Evolutionary conservation across 345 rosid genomes (phyloP).

Genomic region (Arabidopsis thaliana): DNA sequence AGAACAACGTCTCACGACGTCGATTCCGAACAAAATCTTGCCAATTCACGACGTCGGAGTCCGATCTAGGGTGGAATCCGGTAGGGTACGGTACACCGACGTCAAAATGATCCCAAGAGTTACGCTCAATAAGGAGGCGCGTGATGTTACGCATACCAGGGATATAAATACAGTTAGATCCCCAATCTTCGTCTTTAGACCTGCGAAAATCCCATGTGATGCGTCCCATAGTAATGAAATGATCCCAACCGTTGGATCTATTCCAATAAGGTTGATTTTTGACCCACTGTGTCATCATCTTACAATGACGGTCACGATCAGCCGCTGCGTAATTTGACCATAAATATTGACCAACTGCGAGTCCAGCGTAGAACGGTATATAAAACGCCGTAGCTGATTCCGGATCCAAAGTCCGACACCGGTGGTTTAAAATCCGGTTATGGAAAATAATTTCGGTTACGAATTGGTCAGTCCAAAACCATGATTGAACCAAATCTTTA

Average conservation of each 20-base stretch:
- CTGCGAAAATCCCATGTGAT: slow-evolving; percentile 98
- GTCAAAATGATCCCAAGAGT: slow-evolving; percentile 97
- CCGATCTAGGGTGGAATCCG: slow-evolving; percentile 93
- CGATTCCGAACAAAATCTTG: slow-evolving; percentile 72
- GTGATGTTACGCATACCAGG: slow-evolving; percentile 91
- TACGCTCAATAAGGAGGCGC: slow-evolving; percentile 93
- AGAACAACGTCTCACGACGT: slow-evolving; percentile 64
- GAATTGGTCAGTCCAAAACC: slow-evolving; percentile 97
- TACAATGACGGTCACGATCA: slow-evolving; percentile 82
- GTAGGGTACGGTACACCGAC: slow-evolving; percentile 97
- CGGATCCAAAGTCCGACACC: slow-evolving; percentile 72
- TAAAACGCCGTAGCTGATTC: slow-evolving; percentile 78
- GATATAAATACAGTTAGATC: slow-evolving; percentile 80
- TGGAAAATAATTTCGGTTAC: slow-evolving; percentile 83
- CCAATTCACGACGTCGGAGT: slow-evolving; percentile 72
- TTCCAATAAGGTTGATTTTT: slow-evolving; percentile 64
- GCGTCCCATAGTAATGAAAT: slow-evolving; percentile 90
- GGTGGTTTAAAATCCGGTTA: slow-evolving; percentile 73
- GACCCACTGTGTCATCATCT: slow-evolving; percentile 70
- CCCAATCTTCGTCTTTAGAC: slow-evolving; percentile 80
- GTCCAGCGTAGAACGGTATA: slow-evolving; percentile 92
- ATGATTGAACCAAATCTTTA: slow-evolving; percentile 64
- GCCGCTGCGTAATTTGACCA: slow-evolving; percentile 64
- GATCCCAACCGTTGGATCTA: slow-evolving; percentile 91
- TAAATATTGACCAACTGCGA: slow-evolving; percentile 82